Evolutionary conservation across 305 asterid species (phyloP).

Genomic region (Solanum hybrid): DNA sequence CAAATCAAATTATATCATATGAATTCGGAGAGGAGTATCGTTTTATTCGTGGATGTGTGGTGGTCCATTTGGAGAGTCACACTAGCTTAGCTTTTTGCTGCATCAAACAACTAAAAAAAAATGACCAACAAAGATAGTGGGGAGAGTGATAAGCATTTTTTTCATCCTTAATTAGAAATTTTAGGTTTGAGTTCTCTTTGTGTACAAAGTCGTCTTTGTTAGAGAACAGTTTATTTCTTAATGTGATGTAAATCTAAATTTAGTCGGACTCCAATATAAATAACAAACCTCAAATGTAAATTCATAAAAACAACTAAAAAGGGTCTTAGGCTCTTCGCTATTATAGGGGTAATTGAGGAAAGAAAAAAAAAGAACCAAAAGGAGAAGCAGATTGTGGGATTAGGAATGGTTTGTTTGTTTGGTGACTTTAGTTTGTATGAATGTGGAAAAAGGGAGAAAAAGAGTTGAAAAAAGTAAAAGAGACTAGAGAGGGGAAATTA

Average conservation of each 20-base stretch:
- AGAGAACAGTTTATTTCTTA: too few relatives aligned
- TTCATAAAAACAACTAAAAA: not conserved
- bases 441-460: not conserved
- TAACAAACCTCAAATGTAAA: too few relatives aligned
- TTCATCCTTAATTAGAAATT: too few relatives aligned
- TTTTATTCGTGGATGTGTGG: conserved; percentile 4
- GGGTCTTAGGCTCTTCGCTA: not conserved
- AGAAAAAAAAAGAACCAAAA: not conserved
- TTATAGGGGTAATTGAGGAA: not conserved
- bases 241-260: too few relatives aligned
- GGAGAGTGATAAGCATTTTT: not conserved
- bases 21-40: not conserved
- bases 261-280: too few relatives aligned
- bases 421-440: conserved; percentile 7
- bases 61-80: conserved; percentile 26
- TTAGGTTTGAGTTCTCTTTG: too few relatives aligned
- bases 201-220: too few relatives aligned
- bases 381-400: not conserved
- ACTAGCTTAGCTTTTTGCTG: conserved; percentile 12
- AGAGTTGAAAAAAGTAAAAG: not conserved
- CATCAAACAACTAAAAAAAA: conserved; percentile 13
- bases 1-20: not conserved
- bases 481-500: not conserved
- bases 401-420: conserved; percentile 1
- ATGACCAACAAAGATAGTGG: not conserved